A percentile compares a stretch with the other conserved stretches of the same genome.
Evolutionary conservation across 305 asterid genomes (phyloP).

Genomic region (Stenogyne calaminthoides): DNA sequence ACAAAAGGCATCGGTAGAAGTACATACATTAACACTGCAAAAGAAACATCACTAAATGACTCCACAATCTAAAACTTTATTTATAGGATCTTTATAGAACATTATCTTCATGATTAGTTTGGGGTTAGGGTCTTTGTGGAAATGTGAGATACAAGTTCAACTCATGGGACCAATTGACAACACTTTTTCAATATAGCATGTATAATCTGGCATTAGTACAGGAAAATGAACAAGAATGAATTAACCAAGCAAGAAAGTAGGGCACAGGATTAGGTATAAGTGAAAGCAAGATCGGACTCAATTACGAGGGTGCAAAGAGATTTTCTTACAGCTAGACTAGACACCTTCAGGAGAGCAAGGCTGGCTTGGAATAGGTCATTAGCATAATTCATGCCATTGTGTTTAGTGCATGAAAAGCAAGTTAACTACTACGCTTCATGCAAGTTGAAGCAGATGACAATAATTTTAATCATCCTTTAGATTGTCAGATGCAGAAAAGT

Average conservation of each 20-base stretch:
- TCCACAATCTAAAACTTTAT: conserved; percentile 27
- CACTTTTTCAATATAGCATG: neutral
- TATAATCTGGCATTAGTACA: neutral
- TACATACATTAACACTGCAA: conserved; percentile 86
- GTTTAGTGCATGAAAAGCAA: conserved; percentile 16
- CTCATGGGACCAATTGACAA: conserved; percentile 9
- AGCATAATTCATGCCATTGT: conserved; percentile 2
- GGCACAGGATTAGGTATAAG: neutral
- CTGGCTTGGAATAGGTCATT: neutral
- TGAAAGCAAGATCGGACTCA: neutral
- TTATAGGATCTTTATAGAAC: neutral
- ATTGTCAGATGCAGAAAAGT: conserved; percentile 21
- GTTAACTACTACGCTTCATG: neutral
- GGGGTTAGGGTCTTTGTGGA: neutral
- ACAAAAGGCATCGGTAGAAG: conserved; percentile 89
- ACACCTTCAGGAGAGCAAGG: neutral
- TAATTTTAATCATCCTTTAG: neutral
- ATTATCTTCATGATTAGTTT: conserved; percentile 6
- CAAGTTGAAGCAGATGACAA: conserved; percentile 14
- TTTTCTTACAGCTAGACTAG: conserved; percentile 5
- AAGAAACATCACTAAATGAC: conserved; percentile 24
- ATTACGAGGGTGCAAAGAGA: neutral
- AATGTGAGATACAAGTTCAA: conserved; percentile 6
- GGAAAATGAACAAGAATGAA: conserved; percentile 8
- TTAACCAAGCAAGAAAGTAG: conserved; percentile 15